Percentiles rank a stretch among this genome's conserved stretches.
Conservation (phyloP, 371 early-diverging fungal genomes). For the Dichotomocladium elegans region DNA sequence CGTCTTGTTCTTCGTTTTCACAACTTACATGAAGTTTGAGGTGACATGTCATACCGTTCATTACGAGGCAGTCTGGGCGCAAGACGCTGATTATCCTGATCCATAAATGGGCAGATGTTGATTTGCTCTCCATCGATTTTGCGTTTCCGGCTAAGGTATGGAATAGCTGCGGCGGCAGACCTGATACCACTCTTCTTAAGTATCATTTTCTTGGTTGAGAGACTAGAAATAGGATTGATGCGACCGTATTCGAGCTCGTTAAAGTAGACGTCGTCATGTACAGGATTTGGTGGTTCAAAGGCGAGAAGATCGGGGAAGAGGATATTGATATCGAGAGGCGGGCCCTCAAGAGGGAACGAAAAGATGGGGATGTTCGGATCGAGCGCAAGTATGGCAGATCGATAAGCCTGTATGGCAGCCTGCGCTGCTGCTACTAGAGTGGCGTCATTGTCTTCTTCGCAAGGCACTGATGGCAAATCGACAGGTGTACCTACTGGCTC, state of each 20-base stretch:
- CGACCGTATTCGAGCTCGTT: constrained; percentile 38
- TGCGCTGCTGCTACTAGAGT: too few relatives aligned
- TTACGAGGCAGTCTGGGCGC: constrained; percentile 27
- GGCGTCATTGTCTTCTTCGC: too few relatives aligned
- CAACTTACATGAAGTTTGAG: constrained; percentile 20
- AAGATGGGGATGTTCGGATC: constrained; percentile 26
- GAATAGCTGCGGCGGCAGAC: too few relatives aligned
- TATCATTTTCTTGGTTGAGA: constrained; percentile 35
- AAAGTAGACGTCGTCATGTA: constrained; percentile 38
- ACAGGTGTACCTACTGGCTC: not conserved
- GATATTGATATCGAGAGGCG: constrained; percentile 18
- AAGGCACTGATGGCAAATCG: constrained; percentile 11
- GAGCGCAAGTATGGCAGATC: constrained; percentile 12
- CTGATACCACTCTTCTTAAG: too few relatives aligned
- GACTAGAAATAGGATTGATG: constrained; percentile 30
- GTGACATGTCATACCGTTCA: constrained; percentile 18
- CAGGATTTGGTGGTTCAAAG: constrained; percentile 42
- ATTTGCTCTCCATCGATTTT: constrained; percentile 26
- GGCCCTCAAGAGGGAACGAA: constrained; percentile 23
- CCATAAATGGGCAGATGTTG: too few relatives aligned
- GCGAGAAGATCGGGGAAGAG: constrained; percentile 42
- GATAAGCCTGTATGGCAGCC: constrained; percentile 9
- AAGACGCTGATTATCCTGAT: constrained; percentile 25
- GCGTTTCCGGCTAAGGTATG: constrained; percentile 32
- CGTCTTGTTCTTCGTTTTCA: too few relatives aligned